Conservation (phyloP, 2,329 filamentous ascomycete genomes). For the Monosporascus sp. region DNA sequence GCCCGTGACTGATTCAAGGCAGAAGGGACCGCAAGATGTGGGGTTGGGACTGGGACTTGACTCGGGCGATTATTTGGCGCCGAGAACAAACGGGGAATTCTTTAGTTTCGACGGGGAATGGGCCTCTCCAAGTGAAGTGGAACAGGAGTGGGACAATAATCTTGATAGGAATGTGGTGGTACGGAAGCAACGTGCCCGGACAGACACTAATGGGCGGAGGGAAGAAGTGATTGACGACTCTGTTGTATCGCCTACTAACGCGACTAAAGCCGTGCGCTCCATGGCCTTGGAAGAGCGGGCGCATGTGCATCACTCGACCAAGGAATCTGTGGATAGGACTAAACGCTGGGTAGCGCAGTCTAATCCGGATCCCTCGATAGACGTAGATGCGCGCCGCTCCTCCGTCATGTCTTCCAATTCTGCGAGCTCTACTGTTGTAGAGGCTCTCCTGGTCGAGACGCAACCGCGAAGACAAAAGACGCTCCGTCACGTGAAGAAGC, state of each 20-base stretch:
- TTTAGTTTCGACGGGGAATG: conserved; percentile 56
- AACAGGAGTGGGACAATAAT: conserved; percentile 52
- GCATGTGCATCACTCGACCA: conserved; percentile 32
- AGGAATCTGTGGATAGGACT: conserved; percentile 21
- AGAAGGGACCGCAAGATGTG: conserved; percentile 29
- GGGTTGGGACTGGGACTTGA: conserved; percentile 41
- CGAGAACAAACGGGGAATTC: conserved; percentile 43
- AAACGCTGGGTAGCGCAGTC: conserved; percentile 29
- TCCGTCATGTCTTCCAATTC: conserved; percentile 53
- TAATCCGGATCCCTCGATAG: conserved; percentile 34
- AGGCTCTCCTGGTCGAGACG: conserved; percentile 51
- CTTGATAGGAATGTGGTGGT: conserved; percentile 49
- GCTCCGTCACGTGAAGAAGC: conserved; percentile 57
- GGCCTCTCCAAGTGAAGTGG: conserved; percentile 42
- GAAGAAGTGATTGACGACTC: conserved; percentile 43
- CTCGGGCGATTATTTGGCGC: conserved; percentile 34
- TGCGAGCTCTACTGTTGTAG: conserved; percentile 50
- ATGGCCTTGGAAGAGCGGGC: conserved; percentile 41
- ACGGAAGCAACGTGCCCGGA: conserved; percentile 37
- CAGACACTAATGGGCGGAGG: conserved; percentile 22
- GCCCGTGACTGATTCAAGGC: conserved; percentile 28
- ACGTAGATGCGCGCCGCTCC: conserved; percentile 41
- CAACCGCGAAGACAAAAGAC: conserved; percentile 46
- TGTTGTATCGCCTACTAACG: conserved; percentile 45
- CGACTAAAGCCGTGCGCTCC: conserved; percentile 43